Percentiles rank a stretch among this genome's conserved stretches.
Evolutionary conservation across 2,329 filamentous ascomycete species (phyloP).

Genomic region (Cadophora sp.): DNA sequence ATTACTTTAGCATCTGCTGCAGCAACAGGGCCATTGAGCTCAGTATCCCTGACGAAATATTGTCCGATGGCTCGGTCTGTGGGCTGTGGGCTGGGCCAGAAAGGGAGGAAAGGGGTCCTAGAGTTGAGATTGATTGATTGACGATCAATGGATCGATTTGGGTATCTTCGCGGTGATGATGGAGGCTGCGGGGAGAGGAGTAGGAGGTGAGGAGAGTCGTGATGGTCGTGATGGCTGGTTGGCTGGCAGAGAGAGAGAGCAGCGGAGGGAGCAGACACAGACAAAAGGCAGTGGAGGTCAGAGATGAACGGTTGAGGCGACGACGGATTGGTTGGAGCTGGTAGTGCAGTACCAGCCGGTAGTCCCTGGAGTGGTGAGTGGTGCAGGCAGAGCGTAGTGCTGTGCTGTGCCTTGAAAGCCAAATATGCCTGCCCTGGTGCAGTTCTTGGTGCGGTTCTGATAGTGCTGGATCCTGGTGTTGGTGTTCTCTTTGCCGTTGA

Average conservation of each 20-base stretch:
- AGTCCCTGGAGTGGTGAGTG: not conserved
- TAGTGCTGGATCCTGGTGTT: too few species aligned
- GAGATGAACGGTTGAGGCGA: not conserved
- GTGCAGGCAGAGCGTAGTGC: not conserved
- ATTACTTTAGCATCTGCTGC: constrained; percentile 31
- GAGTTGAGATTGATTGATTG: constrained; percentile 2
- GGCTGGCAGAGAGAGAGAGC: not conserved
- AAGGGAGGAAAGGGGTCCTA: constrained; percentile 10
- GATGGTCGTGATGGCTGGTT: not conserved
- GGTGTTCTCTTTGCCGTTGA: constrained; percentile 12
- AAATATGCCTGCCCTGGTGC: not conserved
- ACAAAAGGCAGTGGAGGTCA: not conserved
- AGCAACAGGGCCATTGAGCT: constrained; percentile 13
- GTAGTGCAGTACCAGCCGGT: not conserved
- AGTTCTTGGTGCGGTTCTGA: not conserved
- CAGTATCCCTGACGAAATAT: constrained; percentile 12
- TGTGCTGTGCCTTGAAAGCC: constrained; percentile 17
- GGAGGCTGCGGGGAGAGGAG: not conserved
- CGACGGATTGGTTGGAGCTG: not conserved
- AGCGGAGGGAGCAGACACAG: not conserved
- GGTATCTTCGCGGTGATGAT: constrained; percentile 8
- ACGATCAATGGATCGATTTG: not conserved
- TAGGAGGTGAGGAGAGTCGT: not conserved
- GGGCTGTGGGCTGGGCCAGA: constrained; percentile 13
- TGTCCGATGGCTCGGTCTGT: constrained; percentile 20